These are phyloP conservation scores for Nyctanthes arbortristis DNA, from an alignment of 257 asterid species.

Conservation along the genomic window DNA sequence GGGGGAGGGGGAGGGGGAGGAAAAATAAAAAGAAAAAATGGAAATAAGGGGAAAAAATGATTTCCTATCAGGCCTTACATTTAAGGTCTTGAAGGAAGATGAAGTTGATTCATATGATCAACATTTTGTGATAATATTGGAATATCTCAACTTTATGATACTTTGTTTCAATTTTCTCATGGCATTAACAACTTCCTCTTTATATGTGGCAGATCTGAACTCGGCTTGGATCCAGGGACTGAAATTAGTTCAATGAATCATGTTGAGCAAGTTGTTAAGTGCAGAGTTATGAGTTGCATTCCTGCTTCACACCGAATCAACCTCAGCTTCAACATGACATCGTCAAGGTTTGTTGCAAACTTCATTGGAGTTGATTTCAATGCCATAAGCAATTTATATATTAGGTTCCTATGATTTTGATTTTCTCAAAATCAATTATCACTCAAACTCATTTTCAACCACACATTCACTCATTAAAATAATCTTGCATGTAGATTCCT, in stretches of 20 bases:
- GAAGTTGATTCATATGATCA: no score
- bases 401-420: no score
- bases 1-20: no score
- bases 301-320: slow-evolving; percentile 67
- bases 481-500: no score
- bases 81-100: no score
- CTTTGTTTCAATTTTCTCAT: slow-evolving; percentile 1
- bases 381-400: neutral
- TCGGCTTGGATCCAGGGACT: slow-evolving; percentile 77
- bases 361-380: slow-evolving; percentile 17
- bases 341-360: slow-evolving; percentile 58
- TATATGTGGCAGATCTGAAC: slow-evolving; percentile 76
- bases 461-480: no score
- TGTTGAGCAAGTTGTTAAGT: slow-evolving; percentile 97
- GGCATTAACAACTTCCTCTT: slow-evolving; percentile 16
- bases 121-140: neutral
- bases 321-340: slow-evolving; percentile 78
- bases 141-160: neutral
- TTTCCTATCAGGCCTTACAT: no score
- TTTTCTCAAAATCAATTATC: no score
- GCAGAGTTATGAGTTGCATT: slow-evolving; percentile 73
- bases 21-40: no score
- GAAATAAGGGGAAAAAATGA: no score
- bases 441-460: no score
- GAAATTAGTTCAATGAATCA: slow-evolving; percentile 79